Evolutionary conservation across 192 early-diverging fungal species (phyloP).

Genomic region (Chytriomyces confervae): DNA sequence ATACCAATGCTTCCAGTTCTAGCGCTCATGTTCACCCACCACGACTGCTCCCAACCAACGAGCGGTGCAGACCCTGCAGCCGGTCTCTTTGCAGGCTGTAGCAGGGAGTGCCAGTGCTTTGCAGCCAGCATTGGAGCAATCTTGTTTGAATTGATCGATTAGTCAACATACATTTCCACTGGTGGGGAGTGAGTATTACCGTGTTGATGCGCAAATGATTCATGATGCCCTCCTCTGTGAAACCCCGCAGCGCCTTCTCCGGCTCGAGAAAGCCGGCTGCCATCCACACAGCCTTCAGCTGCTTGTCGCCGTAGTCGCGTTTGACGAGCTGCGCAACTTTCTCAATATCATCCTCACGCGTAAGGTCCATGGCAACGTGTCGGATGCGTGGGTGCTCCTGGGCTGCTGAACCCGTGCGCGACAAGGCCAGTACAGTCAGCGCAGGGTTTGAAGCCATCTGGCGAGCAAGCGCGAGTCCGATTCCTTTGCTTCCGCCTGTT

Average conservation of each 20-base stretch:
- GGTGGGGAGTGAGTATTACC: not conserved
- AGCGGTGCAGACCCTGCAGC: not conserved
- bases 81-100: not conserved
- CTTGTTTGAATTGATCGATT: not conserved
- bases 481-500: conserved; percentile 34
- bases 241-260: conserved; percentile 34
- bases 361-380: conserved; percentile 18
- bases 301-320: not conserved
- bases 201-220: conserved; percentile 37
- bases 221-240: conserved; percentile 13
- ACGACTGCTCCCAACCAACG: conserved; percentile 14
- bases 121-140: conserved; percentile 30
- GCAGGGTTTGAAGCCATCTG: conserved; percentile 11
- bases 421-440: conserved; percentile 20
- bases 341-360: not conserved
- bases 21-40: conserved; percentile 37
- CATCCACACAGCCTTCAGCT: conserved; percentile 16
- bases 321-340: not conserved
- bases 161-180: too few relatives aligned
- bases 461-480: conserved; percentile 35
- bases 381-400: not conserved
- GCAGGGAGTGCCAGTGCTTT: conserved; percentile 26
- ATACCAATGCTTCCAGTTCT: conserved; percentile 35
- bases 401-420: conserved; percentile 4
- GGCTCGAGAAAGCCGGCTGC: conserved; percentile 34